Percentiles rank a stretch among this genome's conserved stretches.
phyloP scores from a whole-genome alignment of 1,139 yeast species.

The Scheffersomyces illinoinensis region DNA sequence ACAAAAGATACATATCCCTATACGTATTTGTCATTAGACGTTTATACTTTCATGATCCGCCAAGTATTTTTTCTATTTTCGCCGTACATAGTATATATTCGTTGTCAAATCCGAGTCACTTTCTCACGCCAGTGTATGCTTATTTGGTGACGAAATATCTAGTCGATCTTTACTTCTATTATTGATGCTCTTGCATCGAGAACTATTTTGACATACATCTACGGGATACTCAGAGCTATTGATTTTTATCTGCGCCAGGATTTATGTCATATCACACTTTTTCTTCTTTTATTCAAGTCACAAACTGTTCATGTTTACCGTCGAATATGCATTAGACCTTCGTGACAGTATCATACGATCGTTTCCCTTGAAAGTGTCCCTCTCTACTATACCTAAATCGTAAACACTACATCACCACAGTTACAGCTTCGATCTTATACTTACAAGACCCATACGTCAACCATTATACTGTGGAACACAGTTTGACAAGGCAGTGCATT shows the following conservation, averaged over 20 bases:
- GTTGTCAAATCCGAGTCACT: neutral
- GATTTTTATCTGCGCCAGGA: neutral
- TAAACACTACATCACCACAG: neutral
- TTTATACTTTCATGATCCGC: neutral
- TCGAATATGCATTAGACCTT: neutral
- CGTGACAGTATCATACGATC: neutral
- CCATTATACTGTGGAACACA: neutral
- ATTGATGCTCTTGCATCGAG: neutral
- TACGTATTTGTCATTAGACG: neutral
- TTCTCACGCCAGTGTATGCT: neutral
- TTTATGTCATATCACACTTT: neutral
- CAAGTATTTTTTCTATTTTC: neutral
- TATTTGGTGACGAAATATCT: neutral
- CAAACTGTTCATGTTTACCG: neutral
- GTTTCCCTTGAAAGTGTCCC: neutral
- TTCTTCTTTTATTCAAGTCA: neutral
- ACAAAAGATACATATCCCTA: neutral
- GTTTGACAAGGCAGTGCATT: neutral
- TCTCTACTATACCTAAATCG: neutral
- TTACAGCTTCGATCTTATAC: neutral
- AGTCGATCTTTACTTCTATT: neutral
- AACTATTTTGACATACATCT: neutral
- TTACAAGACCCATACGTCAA: neutral
- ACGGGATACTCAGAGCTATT: neutral
- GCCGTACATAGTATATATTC: neutral